Evolutionary conservation across 2,329 filamentous ascomycete species (phyloP).

Genomic region (Purpureocillium lavendulum): DNA sequence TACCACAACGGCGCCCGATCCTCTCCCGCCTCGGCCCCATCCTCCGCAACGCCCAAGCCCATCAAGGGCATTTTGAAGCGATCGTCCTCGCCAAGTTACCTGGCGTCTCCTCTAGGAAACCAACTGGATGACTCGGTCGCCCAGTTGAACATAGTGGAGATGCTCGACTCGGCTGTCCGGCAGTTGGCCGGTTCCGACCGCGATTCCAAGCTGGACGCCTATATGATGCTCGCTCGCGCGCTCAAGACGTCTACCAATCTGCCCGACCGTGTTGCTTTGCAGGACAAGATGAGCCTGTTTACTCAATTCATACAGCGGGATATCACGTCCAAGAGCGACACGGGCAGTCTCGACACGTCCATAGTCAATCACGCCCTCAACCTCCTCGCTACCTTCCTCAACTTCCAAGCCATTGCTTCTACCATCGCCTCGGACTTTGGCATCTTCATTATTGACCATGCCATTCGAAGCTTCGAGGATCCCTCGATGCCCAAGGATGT

Average conservation of each 20-base stretch:
- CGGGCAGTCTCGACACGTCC: slow-evolving; percentile 53
- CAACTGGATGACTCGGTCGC: slow-evolving; percentile 29
- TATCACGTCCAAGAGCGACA: slow-evolving; percentile 51
- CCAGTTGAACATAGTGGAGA: slow-evolving; percentile 57
- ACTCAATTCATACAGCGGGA: slow-evolving; percentile 81
- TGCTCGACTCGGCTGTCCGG: slow-evolving; percentile 78
- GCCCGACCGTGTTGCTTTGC: slow-evolving; percentile 64
- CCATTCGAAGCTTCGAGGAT: slow-evolving; percentile 66
- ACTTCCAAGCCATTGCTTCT: slow-evolving; percentile 61
- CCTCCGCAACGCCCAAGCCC: slow-evolving; percentile 34
- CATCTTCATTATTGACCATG: slow-evolving; percentile 71
- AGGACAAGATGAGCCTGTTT: slow-evolving; percentile 68
- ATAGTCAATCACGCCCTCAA: slow-evolving; percentile 72
- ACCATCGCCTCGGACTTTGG: slow-evolving; percentile 72
- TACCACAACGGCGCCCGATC: slow-evolving; percentile 31
- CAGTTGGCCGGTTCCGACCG: slow-evolving; percentile 70
- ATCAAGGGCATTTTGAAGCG: slow-evolving; percentile 73
- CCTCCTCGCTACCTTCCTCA: slow-evolving; percentile 68
- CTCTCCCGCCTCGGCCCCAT: slow-evolving; percentile 30
- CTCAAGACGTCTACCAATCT: slow-evolving; percentile 77
- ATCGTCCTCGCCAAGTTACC: slow-evolving; percentile 38
- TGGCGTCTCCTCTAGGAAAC: slow-evolving; percentile 30
- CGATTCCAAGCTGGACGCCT: slow-evolving; percentile 72
- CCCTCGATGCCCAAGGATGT: slow-evolving; percentile 64
- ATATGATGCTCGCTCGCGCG: slow-evolving; percentile 67